Evolutionary conservation across 1,139 yeast species (phyloP), one percentile per base, ranked within the genome.

Genomic region (Pichia sp.): DNA sequence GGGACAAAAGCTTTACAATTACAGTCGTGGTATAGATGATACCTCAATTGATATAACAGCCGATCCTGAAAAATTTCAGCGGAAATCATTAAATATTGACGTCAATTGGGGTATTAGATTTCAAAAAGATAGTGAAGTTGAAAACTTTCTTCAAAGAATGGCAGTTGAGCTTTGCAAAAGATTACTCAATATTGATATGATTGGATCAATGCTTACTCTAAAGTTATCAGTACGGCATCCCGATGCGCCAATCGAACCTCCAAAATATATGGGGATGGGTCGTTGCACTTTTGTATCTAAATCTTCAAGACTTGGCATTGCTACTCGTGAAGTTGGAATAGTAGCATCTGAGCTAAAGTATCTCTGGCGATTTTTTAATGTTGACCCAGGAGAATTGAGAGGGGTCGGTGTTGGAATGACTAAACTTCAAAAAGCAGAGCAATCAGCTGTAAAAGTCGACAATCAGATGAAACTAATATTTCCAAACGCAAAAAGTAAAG

Each of bases 91-190:
- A 0, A 86, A 95, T 0, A 85, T 86, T 10, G 97, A 91, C 58
- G 83, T 91, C 26, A 85, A 88, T 48, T 91, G 86, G 80, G 97
- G 96, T 0, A 84, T 91, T 0, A 59, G 97, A 39, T 83, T 89
- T 47, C 73, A 76, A 23, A 66, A 64, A 0, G 67, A 72, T 20
- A 59, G 61, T 1, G 85, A 89, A 52, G 74, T 82, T 21, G 89
- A 81, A 45, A 54, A 47, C 4, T 91, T 91, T 55, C 56, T 85
- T 17, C 63, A 68, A 36, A 63, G 75, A 28, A 62, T 89, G 38
- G 67, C 82, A 0, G 62, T 63, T 26, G 96, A 88, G 53, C 57
- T 91, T 41, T 63, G 71, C 41, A 50, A 62, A 1, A 66, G 95
- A 42, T 58, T 86, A 39, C 48, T 62, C 2, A 65, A 68, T 10